Percentiles rank a stretch among this genome's conserved stretches.
phyloP scores from a whole-genome alignment of 305 asterid species.

The Andrographis paniculata region DNA sequence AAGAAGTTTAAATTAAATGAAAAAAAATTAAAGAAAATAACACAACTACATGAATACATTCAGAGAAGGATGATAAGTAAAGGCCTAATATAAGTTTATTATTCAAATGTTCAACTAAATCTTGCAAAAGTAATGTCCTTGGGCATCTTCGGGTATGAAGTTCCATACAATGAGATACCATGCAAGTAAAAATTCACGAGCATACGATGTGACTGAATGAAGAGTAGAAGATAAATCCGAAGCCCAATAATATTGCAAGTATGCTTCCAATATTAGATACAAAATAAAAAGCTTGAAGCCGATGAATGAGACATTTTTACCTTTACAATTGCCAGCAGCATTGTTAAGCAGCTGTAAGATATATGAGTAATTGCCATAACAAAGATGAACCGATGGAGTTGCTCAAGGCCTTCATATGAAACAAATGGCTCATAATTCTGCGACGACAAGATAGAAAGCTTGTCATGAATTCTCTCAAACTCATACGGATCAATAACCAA shows the following conservation, averaged over 20 bases:
- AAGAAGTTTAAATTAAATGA: not conserved
- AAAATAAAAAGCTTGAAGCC: too few species aligned
- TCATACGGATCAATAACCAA: not conserved
- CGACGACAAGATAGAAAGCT: not conserved
- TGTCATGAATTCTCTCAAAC: not conserved
- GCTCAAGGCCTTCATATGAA: conserved; percentile 99
- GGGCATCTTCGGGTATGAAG: not conserved
- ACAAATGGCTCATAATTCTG: conserved; percentile 92
- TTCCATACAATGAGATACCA: not conserved
- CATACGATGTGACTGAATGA: not conserved
- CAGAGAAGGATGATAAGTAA: too few species aligned
- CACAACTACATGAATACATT: not conserved
- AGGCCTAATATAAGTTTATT: too few species aligned
- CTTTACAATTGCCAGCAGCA: conserved; percentile 96
- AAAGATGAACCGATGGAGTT: conserved; percentile 95
- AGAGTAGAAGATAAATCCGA: too few species aligned
- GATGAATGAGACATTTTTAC: conserved; percentile 22
- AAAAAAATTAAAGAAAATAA: not conserved
- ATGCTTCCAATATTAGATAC: too few species aligned
- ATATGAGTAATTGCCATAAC: conserved; percentile 96
- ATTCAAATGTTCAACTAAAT: too few species aligned
- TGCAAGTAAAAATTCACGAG: conserved; percentile 1
- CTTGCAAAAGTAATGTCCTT: not conserved
- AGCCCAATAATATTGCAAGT: too few species aligned
- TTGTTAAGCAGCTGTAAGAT: conserved; percentile 95